These are phyloP conservation scores for Domatiomyces catenatus DNA, from an alignment of 2,329 filamentous ascomycete species.

Conservation along the genomic window DNA sequence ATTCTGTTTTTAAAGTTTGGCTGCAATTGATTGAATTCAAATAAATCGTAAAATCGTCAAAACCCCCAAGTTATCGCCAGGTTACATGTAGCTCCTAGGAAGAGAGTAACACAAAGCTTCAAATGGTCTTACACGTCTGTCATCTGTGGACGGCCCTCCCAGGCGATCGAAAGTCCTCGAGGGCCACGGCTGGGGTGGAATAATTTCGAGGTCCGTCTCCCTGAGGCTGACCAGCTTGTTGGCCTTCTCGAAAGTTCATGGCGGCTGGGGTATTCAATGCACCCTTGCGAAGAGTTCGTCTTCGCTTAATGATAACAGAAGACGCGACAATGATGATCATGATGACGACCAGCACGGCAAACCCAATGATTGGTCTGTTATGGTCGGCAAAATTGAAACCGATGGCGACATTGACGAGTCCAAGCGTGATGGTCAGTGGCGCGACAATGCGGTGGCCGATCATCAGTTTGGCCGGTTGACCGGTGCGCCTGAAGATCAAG, in stretches of 20 bases:
- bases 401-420: constrained; percentile 42
- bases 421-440: constrained; percentile 37
- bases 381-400: constrained; percentile 42
- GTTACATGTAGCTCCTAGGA: no score
- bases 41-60: no score
- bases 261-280: constrained; percentile 14
- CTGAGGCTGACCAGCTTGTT: neutral
- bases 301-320: constrained; percentile 22
- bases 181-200: neutral
- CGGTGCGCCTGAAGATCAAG: constrained; percentile 36
- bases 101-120: no score
- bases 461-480: constrained; percentile 33
- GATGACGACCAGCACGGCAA: constrained; percentile 32
- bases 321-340: constrained; percentile 26
- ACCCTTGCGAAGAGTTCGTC: constrained; percentile 19
- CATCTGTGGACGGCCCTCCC: neutral
- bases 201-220: neutral
- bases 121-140: neutral
- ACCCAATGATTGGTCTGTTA: constrained; percentile 34
- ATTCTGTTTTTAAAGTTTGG: no score
- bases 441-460: constrained; percentile 45
- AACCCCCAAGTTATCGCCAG: no score
- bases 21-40: no score
- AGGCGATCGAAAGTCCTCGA: neutral
- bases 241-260: constrained; percentile 16